Conservation (phyloP, 352 stramenopile genomes). For the Globisporangium rhizosaccharum region DNA sequence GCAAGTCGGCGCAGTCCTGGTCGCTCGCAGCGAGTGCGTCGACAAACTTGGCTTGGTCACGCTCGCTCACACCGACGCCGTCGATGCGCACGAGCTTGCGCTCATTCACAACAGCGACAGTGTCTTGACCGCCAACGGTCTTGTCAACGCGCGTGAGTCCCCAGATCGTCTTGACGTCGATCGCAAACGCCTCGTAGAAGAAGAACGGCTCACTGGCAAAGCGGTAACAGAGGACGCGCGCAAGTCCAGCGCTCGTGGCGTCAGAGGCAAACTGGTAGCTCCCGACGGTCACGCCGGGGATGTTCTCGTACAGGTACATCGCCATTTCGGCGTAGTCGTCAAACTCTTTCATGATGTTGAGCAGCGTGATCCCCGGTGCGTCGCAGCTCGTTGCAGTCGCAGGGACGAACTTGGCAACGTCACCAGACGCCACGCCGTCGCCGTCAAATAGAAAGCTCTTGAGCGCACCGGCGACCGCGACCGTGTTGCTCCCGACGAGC, state of each 20-base stretch:
- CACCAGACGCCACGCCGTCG: slow-evolving; percentile 45
- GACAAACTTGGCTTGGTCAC: slow-evolving; percentile 57
- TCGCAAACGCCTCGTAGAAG: slow-evolving; percentile 42
- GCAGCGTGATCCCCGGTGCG: slow-evolving; percentile 28
- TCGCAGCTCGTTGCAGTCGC: slow-evolving; percentile 25
- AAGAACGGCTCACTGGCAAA: slow-evolving; percentile 52
- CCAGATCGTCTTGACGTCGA: slow-evolving; percentile 69
- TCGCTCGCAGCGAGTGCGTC: slow-evolving; percentile 9
- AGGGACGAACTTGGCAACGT: slow-evolving; percentile 62
- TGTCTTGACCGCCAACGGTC: slow-evolving; percentile 17
- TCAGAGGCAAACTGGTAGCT: slow-evolving; percentile 41
- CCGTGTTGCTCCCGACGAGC: slow-evolving; percentile 28
- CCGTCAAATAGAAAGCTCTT: slow-evolving; percentile 68
- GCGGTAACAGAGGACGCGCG: slow-evolving; percentile 50
- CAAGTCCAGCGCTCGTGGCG: slow-evolving; percentile 24
- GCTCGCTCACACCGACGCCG: slow-evolving; percentile 42
- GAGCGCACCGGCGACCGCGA: slow-evolving; percentile 34
- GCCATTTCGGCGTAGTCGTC: slow-evolving; percentile 57
- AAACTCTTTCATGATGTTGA: slow-evolving; percentile 62
- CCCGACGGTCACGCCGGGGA: slow-evolving; percentile 29
- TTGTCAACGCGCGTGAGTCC: slow-evolving; percentile 20
- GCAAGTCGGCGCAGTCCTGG: slow-evolving; percentile 31
- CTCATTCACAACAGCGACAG: slow-evolving; percentile 53
- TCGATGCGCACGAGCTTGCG: slow-evolving; percentile 47
- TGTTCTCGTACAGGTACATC: slow-evolving; percentile 66